Conservation (phyloP, 148 eudicot species). For the Polygonum aviculare region DNA sequence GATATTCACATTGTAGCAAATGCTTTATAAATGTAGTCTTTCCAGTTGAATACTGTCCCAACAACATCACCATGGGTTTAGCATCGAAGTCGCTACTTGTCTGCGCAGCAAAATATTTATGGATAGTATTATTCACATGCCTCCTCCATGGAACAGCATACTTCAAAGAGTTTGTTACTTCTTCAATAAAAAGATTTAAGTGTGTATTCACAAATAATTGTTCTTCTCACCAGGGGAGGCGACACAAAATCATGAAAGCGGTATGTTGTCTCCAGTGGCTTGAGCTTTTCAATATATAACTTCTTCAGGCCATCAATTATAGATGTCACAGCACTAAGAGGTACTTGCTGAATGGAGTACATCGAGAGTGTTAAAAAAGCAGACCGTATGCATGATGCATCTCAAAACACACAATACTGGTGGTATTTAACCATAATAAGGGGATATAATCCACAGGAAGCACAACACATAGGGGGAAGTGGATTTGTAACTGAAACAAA, state of each 20-base stretch:
- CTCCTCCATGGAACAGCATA: not conserved
- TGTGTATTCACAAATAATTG: not conserved
- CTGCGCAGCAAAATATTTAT: constrained; percentile 27
- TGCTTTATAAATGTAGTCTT: constrained; percentile 95
- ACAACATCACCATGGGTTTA: constrained; percentile 96
- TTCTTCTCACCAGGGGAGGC: constrained; percentile 63
- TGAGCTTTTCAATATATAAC: constrained; percentile 65
- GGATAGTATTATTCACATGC: not conserved
- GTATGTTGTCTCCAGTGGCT: constrained; percentile 77
- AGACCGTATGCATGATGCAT: not conserved
- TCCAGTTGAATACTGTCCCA: constrained; percentile 98
- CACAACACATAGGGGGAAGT: too few relatives aligned
- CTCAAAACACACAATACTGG: not conserved
- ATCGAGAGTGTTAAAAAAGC: not conserved
- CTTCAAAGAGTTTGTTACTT: not conserved
- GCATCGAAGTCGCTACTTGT: constrained; percentile 84
- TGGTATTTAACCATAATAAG: not conserved
- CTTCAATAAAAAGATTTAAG: not conserved
- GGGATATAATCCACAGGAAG: not conserved
- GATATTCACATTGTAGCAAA: constrained; percentile 71
- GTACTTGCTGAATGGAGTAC: constrained; percentile 19
- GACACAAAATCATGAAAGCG: constrained; percentile 85
- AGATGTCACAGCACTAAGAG: constrained; percentile 60
- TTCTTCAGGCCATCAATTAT: constrained; percentile 81
- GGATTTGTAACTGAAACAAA: not conserved